These are phyloP conservation scores for Trypanosoma lewisi DNA, from an alignment of 208 protist species.

Conservation along the genomic window DNA sequence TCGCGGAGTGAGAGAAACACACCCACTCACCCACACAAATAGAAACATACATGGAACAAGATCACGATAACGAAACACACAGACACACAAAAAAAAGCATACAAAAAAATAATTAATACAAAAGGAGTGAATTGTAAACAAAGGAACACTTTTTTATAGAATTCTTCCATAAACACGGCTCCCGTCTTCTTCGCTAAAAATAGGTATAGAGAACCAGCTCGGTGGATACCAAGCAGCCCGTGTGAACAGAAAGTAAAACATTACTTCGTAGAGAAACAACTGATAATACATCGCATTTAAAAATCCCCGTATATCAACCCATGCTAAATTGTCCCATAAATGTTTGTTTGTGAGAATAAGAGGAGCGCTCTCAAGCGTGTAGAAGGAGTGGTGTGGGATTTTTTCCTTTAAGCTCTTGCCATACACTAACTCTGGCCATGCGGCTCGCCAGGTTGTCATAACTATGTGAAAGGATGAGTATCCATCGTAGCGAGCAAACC, in stretches of 20 bases:
- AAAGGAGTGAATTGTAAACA: background rate
- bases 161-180: background rate
- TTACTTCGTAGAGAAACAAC: slow-evolving; percentile 63
- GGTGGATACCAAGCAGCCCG: slow-evolving; percentile 77
- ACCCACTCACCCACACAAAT: too few relatives aligned
- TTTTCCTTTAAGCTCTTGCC: background rate
- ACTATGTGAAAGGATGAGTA: slow-evolving; percentile 83
- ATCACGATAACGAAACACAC: too few relatives aligned
- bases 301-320: slow-evolving; percentile 56
- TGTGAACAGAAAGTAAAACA: slow-evolving; percentile 83
- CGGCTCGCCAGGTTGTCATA: slow-evolving; percentile 81
- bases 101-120: background rate
- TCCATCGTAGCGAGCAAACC: slow-evolving; percentile 50
- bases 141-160: slow-evolving; percentile 11
- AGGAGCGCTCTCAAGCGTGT: slow-evolving; percentile 6
- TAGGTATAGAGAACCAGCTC: slow-evolving; percentile 59
- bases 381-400: background rate
- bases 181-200: slow-evolving; percentile 39
- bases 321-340: slow-evolving; percentile 71
- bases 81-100: background rate
- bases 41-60: too few relatives aligned
- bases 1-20: too few relatives aligned
- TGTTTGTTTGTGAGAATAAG: slow-evolving; percentile 57
- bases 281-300: slow-evolving; percentile 70
- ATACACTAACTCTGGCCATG: slow-evolving; percentile 85